Percentiles rank a stretch among this genome's conserved stretches.
Conservation (phyloP, 345 rosid genomes). For the Corchorus capsularis region DNA sequence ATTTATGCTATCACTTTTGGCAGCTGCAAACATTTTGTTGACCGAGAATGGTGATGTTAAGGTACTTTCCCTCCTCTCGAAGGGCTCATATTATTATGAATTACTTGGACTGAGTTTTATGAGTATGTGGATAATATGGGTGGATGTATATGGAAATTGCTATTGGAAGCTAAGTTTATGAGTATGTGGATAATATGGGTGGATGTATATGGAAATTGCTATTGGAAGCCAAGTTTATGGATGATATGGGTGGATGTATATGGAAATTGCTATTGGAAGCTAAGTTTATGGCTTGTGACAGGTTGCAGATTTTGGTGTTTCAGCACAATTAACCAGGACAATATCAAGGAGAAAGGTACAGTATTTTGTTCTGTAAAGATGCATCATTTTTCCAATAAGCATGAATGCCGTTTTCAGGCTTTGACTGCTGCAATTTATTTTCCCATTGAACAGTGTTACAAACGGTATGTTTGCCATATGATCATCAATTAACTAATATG, state of each 20-base stretch:
- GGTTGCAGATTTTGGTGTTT: conserved; percentile 99
- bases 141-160: conserved; percentile 10
- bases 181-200: conserved; percentile 6
- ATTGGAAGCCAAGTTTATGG: too few relatives aligned
- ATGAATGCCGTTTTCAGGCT: neutral
- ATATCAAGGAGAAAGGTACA: conserved; percentile 98
- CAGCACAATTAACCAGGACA: conserved; percentile 97
- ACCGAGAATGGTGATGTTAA: conserved; percentile 97
- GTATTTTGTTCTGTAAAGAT: conserved; percentile 23
- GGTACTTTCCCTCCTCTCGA: conserved; percentile 49
- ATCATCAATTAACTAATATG: conserved; percentile 39
- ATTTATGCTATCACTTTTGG: conserved; percentile 32
- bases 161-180: conserved; percentile 31
- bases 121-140: conserved; percentile 9
- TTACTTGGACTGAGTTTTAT: conserved; percentile 16
- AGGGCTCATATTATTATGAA: neutral
- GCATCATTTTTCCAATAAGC: neutral
- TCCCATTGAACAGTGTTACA: neutral
- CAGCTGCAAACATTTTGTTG: conserved; percentile 97
- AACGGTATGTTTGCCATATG: conserved; percentile 17
- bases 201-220: too few relatives aligned
- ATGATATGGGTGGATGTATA: conserved; percentile 5
- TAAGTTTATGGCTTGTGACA: conserved; percentile 39
- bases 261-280: conserved; percentile 25
- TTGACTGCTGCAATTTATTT: neutral